These are phyloP conservation scores for Skeletonema grethae DNA, from an alignment of 108 stramenopile species.

Conservation along the genomic window DNA sequence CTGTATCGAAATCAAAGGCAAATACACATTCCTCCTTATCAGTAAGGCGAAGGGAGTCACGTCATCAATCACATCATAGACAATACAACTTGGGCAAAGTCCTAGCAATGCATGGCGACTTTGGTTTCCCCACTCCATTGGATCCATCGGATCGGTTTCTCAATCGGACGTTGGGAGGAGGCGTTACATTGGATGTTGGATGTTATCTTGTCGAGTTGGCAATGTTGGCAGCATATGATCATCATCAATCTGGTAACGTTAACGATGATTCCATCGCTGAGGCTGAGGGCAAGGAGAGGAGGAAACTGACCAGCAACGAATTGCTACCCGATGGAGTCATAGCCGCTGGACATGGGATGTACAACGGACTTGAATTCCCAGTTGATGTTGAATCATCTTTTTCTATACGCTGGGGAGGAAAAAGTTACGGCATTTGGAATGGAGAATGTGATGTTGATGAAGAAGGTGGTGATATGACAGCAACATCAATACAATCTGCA, in stretches of 20 bases:
- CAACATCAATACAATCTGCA: too few relatives aligned
- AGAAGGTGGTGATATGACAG: not conserved
- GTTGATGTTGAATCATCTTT: slow-evolving; percentile 42
- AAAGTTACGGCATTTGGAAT: slow-evolving; percentile 24
- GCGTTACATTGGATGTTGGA: slow-evolving; percentile 34
- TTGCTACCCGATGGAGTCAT: slow-evolving; percentile 14
- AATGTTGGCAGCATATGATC: slow-evolving; percentile 36
- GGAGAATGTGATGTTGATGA: not conserved
- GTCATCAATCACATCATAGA: not conserved
- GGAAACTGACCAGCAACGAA: not conserved
- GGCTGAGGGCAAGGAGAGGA: not conserved
- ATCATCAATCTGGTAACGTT: slow-evolving; percentile 3
- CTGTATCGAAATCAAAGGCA: not conserved
- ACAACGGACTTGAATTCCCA: slow-evolving; percentile 26
- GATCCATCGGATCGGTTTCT: slow-evolving; percentile 30
- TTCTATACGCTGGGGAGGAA: slow-evolving; percentile 33
- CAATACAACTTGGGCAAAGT: slow-evolving; percentile 25
- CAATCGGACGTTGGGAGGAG: slow-evolving; percentile 38
- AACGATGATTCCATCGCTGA: not conserved
- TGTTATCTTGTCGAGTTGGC: slow-evolving; percentile 41
- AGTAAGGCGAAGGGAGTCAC: not conserved
- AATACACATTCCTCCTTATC: not conserved
- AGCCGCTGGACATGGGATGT: slow-evolving; percentile 30
- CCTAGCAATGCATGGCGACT: slow-evolving; percentile 40
- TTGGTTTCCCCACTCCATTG: slow-evolving; percentile 21